Base-by-base conservation (phyloP, 495 filamentous ascomycete genomes). In the Aspergillus olivimuriae region DNA sequence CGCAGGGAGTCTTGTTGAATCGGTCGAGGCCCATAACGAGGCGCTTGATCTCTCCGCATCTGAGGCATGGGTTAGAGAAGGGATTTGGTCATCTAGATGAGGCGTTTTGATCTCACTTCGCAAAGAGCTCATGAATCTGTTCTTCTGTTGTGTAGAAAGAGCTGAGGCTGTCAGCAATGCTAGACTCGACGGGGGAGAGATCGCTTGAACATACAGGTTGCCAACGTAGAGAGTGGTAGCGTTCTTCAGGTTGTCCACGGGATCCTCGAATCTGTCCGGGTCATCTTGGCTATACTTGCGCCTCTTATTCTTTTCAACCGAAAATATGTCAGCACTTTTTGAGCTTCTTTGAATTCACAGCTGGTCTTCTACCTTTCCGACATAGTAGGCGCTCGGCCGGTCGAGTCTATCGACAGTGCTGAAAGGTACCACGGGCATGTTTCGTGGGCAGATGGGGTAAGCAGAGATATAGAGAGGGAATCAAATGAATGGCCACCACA, bases 141-240 rank as follows among this genome's bases (percentile, higher is more conserved):
- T 98, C 92, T 62, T 98, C 92, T 34, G 92, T 98, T 9, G 92
- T 98, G 73, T 95, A 98, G 69, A 98, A 98, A n/a, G 92, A 98
- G 46, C 90, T 96, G 48, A 14, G 18, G 14, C 30, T 15, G 50
- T 77, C 37, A 78, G 69, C 53, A 8, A 18, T 26, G 9, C 12
- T 14, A 15, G 34, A 35, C 26, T 22, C 12, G 17, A 31, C 9
- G 26, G 9, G 22, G 4, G 19, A 22, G 39, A 18, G 12, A 12
- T 12, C 30, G 23, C 1, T 26, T 19, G 22, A 44, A 69, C 87
- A 51, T 74, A 94, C 88, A 98, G 73, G 61, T 98, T 98, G 38
- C 92, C 92, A 30, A 98, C 90, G 50, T 98, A 98, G 57, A 98
- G 86, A 4, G 92, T 98, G 9, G 92, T 86, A 31, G 92, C 89